Evolutionary conservation across 306 rosid species (phyloP).

Genomic region (Lathyrus oleraceus): DNA sequence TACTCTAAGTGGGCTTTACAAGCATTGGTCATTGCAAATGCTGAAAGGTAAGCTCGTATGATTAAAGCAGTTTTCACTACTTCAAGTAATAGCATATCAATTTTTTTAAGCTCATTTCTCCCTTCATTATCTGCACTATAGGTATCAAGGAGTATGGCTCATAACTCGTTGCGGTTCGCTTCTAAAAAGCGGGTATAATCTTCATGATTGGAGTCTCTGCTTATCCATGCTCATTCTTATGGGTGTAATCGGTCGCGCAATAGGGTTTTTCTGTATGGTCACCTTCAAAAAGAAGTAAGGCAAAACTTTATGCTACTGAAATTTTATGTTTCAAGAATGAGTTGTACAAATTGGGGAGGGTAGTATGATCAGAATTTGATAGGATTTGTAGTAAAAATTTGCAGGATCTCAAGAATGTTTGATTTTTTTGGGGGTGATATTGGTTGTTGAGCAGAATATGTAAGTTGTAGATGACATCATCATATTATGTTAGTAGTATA

Average conservation of each 20-base stretch:
- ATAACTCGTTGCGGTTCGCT: constrained; percentile 79
- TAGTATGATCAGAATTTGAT: constrained; percentile 4
- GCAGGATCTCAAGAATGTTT: not conserved
- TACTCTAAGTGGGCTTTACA: constrained; percentile 96
- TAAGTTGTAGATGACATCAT: not conserved
- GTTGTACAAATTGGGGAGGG: constrained; percentile 12
- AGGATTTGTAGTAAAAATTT: constrained; percentile 13
- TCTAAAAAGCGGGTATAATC: constrained; percentile 55
- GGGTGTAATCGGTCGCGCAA: constrained; percentile 59
- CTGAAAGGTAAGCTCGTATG: constrained; percentile 63
- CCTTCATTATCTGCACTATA: constrained; percentile 32
- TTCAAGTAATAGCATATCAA: too few species aligned
- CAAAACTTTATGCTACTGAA: constrained; percentile 13
- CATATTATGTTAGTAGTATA: constrained; percentile 5
- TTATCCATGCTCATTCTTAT: constrained; percentile 54
- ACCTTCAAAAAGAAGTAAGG: constrained; percentile 68
- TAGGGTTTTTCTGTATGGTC: constrained; percentile 69
- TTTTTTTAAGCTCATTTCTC: too few species aligned
- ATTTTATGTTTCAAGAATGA: not conserved
- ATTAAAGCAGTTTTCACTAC: too few species aligned
- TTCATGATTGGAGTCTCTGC: constrained; percentile 80
- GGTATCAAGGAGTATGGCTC: constrained; percentile 95
- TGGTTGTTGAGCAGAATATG: constrained; percentile 2
- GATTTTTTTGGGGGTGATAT: constrained; percentile 11
- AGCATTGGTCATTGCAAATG: constrained; percentile 82